A percentile compares a stretch with the other conserved stretches of the same genome.
These are phyloP conservation scores for Phytophthora pistaciae DNA, from an alignment of 352 stramenopile species.

Conservation along the genomic window DNA sequence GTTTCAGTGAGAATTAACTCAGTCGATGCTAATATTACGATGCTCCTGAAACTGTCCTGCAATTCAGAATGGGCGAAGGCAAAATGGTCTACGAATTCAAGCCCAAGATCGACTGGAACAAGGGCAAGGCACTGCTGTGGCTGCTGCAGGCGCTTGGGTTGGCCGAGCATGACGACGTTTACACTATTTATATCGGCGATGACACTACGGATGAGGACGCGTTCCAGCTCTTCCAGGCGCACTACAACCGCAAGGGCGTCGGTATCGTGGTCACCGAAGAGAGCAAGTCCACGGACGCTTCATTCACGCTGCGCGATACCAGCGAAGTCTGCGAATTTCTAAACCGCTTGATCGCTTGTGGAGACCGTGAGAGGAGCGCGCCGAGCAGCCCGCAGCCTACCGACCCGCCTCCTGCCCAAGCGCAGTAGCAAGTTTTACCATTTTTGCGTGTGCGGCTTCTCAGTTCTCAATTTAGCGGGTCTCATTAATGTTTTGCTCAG, in stretches of 20 bases:
- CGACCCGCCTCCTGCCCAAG: conserved; percentile 4
- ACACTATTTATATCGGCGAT: conserved; percentile 94
- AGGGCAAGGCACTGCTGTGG: conserved; percentile 91
- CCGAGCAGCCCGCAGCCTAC: conserved; percentile 27
- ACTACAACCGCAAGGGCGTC: conserved; percentile 67
- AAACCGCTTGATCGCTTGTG: conserved; percentile 64
- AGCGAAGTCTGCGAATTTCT: conserved; percentile 81
- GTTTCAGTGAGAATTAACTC: conserved; percentile 3
- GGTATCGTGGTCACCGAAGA: conserved; percentile 87
- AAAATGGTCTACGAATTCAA: conserved; percentile 94
- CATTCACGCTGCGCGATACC: conserved; percentile 83
- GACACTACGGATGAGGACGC: conserved; percentile 92
- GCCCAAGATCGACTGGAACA: conserved; percentile 94
- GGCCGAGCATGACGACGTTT: conserved; percentile 80
- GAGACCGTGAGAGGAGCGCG: conserved; percentile 30
- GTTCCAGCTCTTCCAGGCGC: conserved; percentile 73
- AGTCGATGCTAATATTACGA: background rate
- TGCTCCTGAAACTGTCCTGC: background rate
- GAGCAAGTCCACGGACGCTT: conserved; percentile 71
- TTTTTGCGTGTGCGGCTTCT: background rate
- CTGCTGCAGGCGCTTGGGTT: conserved; percentile 79
- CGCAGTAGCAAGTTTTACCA: conserved; percentile 13
- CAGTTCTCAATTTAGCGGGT: background rate
- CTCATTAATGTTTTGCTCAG: conserved; percentile 15
- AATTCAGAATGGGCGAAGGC: conserved; percentile 74